Percentiles rank a stretch among this genome's conserved stretches.
Evolutionary conservation across 2,329 filamentous ascomycete genomes (phyloP).

Genomic region (Teratosphaeria viscida): DNA sequence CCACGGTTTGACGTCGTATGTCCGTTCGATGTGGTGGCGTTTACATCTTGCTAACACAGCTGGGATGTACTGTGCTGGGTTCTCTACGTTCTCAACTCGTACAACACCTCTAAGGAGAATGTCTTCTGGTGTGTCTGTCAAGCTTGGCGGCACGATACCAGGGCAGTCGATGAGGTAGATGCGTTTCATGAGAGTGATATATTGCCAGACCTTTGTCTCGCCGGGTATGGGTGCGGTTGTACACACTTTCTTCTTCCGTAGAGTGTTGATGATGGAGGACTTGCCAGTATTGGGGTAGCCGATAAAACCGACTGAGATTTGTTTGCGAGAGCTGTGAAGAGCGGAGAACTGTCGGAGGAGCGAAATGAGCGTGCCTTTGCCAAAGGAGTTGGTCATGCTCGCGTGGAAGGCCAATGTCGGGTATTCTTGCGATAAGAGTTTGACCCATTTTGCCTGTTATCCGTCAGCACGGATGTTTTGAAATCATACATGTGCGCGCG

Average conservation of each 20-base stretch:
- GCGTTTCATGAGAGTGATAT: constrained; percentile 87
- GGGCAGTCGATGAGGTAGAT: constrained; percentile 96
- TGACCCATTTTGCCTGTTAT: constrained; percentile 81
- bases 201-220: constrained; percentile 97
- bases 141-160: constrained; percentile 85
- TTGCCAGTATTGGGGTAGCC: constrained; percentile 92
- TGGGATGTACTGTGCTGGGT: constrained; percentile 90
- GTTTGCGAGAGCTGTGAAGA: constrained; percentile 81
- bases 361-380: constrained; percentile 87
- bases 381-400: constrained; percentile 89
- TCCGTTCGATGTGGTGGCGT: constrained; percentile 78
- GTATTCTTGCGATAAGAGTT: constrained; percentile 75
- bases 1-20: constrained; percentile 63
- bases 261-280: constrained; percentile 91
- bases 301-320: constrained; percentile 85
- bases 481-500: neutral
- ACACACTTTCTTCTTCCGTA: constrained; percentile 89
- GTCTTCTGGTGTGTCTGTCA: constrained; percentile 72
- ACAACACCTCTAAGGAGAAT: constrained; percentile 85
- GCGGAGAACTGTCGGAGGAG: constrained; percentile 87
- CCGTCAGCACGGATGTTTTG: constrained; percentile 9
- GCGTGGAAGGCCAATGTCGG: constrained; percentile 93
- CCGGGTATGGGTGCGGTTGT: constrained; percentile 89
- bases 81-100: constrained; percentile 88
- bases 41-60: constrained; percentile 73